Evolutionary conservation across 2,329 filamentous ascomycete genomes (phyloP), one percentile per base, ranked within the genome.

Genomic region (Sphaerulina populicola): DNA sequence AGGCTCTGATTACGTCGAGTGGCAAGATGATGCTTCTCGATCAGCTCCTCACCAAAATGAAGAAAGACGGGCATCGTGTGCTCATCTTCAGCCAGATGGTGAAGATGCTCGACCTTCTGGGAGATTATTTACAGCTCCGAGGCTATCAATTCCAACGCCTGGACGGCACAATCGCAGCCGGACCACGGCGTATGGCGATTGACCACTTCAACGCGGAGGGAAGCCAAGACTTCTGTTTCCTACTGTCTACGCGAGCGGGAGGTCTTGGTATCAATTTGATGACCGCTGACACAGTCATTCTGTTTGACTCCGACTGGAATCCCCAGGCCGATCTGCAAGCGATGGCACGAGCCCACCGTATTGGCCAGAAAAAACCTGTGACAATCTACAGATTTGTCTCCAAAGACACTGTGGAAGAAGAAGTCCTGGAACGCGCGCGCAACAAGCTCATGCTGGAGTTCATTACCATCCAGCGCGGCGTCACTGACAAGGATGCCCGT

Each of bases 31-130:
- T 97, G 89, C 77, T 98, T 44, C 80, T 98, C 6, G 93, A 98
- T 62, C 88, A 90, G 66, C 81, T 98, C n/a, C 77, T 98, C 9
- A 85, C 86, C 5, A 98, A 98, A 71, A 73, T 98, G 59, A 95
- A 86, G 68, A 87, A 85, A 60, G 93, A 98, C 64, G 88, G 88
- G 43, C 93, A 98, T 69, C 87, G 93, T 49, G 94, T 98, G 10
- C 74, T 98, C 57, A 97, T 98, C 58, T 98, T 98, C 75, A 97
- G 91, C 68, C 93, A 98, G 67, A 98, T 98, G 93, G 94, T 98
- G 33, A 94, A 88, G 66, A 97, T 98, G 86, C 79, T 98, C 18
- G 90, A 98, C 64, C 93, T 98, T 47, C 77, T 98, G 1, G 88
- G 88, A 41, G 91, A 98, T 63, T 98, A 98, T 66, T 80, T 97